Evolutionary conservation across 2,329 filamentous ascomycete species (phyloP), one percentile per base, ranked within the genome.

Genomic region (Colletotrichum theobromicola): DNA sequence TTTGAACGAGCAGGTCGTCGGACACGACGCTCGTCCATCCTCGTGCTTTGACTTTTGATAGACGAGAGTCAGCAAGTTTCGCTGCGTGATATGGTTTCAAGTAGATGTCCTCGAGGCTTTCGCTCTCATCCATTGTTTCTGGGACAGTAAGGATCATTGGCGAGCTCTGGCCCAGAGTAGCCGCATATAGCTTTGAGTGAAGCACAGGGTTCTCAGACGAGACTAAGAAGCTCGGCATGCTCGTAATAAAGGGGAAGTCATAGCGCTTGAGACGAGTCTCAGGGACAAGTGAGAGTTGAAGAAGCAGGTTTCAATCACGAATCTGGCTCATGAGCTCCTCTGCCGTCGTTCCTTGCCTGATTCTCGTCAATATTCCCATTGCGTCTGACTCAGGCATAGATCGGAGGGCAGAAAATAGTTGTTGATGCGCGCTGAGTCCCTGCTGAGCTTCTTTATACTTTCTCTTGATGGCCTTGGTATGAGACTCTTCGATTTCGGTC

Each of bases 81-180:
- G 82, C 84, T 4, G 83, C 81, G 42, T 83, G 82, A 57, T 83
- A 86, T 0, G 85, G 85, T 61, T 81, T 85, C 8, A 83, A 69
- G 55, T 85, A 82, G 2, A 76, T 61, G 32, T 76, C 78, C 3
- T 63, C 30, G 37, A 42, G 6, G 13, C 12, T 42, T 18, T 6
- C 13, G 12, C 37, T 6, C 15, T 42, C 37, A 4, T 42, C 12
- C 37, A 2, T 18, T 42, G 18, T 5, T 7, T 18, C 15, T 18
- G 18, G 37, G 15, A 6, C 18, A 6, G 37, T 12, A 42, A 35
- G 10, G 30, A 12, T 15, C 13, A 24, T 24, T 46, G 15, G 9
- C 5, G 18, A 12, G 32, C 32, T 26, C 32, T 32, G 5, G 26
- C 16, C 28, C 12, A 60, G 9, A 26, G 28, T 32, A 7, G 28